Base-by-base conservation (phyloP, 768 basidiomycete genomes). In the Tubosaeta sp. region DNA sequence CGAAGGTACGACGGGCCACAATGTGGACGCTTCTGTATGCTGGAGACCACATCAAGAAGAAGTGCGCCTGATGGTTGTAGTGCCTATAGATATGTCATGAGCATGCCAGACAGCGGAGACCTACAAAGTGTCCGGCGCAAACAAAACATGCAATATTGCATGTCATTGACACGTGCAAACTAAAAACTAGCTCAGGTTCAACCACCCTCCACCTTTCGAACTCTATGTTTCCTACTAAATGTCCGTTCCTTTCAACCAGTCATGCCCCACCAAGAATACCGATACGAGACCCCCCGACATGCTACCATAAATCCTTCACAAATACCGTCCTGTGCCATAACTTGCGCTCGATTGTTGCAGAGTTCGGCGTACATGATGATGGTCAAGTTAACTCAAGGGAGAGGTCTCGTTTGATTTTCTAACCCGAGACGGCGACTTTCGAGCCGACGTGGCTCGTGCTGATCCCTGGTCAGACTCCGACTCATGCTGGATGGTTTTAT, bases 1-100 rank as follows among this genome's bases (percentile, higher is more conserved):
- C 34, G 12, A 71, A 65, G n/a, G 65, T 55, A 51, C 65, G 70
- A 53, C 70, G 65, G 42, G 47, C 13, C 7, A 35, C 38, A 39
- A 25, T 16, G 12, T 26, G 51, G 41, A 34, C 11, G 1, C 22
- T 31, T 17, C 35, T 43, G 26, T 33, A n/a, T 6, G 35, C 27
- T 46, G 56, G 46, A 53, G 68, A 41, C 37, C 59, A 29, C 38
- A 17, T 49, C 50, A 46, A 37, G 34, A 22, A 22, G 22, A 22
- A 22, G 22, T 22, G 22, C 22, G 3, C 22, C 22, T 22, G 22
- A 1, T 22, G 22, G 22, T 22, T 22, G 22, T 22, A 3, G 22
- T 22, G 22, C 22, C 22, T 22, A 22, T 22, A 22, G 22, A 22
- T 22, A 22, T 22, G 22, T 22, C 22, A 22, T 22, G 22, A 22